Base-by-base conservation (phyloP, 495 filamentous ascomycete species). In the Annulohypoxylon maeteangense region DNA sequence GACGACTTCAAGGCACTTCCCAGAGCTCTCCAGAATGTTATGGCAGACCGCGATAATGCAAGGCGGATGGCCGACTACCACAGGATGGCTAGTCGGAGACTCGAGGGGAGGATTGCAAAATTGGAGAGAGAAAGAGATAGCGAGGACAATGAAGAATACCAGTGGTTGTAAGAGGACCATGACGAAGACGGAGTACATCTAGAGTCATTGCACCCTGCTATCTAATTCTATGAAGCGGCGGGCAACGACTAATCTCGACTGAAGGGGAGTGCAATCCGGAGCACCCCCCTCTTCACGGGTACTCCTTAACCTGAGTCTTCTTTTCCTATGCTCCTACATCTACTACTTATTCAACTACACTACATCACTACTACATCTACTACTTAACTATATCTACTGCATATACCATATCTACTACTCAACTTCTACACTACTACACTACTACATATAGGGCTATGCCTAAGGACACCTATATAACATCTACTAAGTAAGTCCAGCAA, bases 41-140 rank as follows among this genome's bases (percentile, higher is more conserved):
- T 74, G n/a, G 7, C 42, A 4, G 67, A 70, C n/a, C 66, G 66
- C 2, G 61, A 68, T 18, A 66, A 44, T 25, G 48, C 66, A 4
- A 57, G 23, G 12, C 32, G 11, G 20, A 2, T 55, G 12, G 62
- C 56, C 4, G 22, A 61, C 0, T 47, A 69, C 42, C 42, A 69
- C 38, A 58, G 32, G 5, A 38, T 14, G 27, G 42, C 25, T 27
- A 59, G 8, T 6, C 1, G 45, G 32, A 40, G 25, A 63, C 57
- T 70, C n/a, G 59, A 70, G 40, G 22, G 32, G 0, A 40, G 16
- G 29, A 16, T 74, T n/a, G 58, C 56, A 12, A 16, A 55, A 14
- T 5, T 73, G 25, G 48, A 57, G 34, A 47, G 14, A 7, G 59
- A 58, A 23, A 62, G n/a, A 18, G 18, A 57, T 25, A 20, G 32